A percentile compares a stretch with the other conserved stretches of the same genome.
Evolutionary conservation across 768 basidiomycete species (phyloP).

Genomic region (Xanthoconium purpureum): DNA sequence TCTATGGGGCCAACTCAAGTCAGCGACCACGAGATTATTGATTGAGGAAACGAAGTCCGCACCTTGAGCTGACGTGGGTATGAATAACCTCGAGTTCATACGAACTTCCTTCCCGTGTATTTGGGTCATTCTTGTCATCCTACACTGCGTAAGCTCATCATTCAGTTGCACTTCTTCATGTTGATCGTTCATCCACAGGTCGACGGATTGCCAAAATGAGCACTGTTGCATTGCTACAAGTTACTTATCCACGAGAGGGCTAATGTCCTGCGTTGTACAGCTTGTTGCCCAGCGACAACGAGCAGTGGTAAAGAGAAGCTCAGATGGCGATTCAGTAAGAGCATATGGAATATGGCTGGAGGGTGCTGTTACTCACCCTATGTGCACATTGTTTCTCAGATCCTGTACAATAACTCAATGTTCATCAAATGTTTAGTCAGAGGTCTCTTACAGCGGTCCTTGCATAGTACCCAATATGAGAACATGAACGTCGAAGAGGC

Average conservation of each 20-base stretch:
- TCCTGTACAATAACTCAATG: not conserved
- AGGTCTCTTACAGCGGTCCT: not conserved
- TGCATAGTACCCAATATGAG: not conserved
- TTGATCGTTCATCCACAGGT: not conserved
- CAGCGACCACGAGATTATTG: too few relatives aligned
- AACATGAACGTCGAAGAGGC: not conserved
- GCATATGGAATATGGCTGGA: not conserved
- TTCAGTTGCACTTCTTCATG: not conserved
- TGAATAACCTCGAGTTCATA: not conserved
- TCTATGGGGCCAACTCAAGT: too few relatives aligned
- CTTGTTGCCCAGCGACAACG: conserved; percentile 14
- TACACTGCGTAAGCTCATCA: not conserved
- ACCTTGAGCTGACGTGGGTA: too few relatives aligned
- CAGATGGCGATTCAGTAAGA: not conserved
- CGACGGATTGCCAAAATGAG: not conserved
- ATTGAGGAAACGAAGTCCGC: too few relatives aligned
- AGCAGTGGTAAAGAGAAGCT: conserved; percentile 9
- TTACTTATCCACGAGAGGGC: not conserved
- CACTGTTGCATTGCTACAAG: not conserved
- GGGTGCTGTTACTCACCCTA: not conserved
- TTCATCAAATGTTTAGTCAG: not conserved
- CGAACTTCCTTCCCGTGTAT: not conserved
- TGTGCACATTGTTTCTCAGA: not conserved
- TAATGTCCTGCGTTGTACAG: not conserved
- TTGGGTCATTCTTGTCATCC: not conserved